A percentile compares a stretch with the other conserved stretches of the same genome.
These are phyloP conservation scores for Zalerion maritima DNA, from an alignment of 495 filamentous ascomycete species.

Conservation along the genomic window DNA sequence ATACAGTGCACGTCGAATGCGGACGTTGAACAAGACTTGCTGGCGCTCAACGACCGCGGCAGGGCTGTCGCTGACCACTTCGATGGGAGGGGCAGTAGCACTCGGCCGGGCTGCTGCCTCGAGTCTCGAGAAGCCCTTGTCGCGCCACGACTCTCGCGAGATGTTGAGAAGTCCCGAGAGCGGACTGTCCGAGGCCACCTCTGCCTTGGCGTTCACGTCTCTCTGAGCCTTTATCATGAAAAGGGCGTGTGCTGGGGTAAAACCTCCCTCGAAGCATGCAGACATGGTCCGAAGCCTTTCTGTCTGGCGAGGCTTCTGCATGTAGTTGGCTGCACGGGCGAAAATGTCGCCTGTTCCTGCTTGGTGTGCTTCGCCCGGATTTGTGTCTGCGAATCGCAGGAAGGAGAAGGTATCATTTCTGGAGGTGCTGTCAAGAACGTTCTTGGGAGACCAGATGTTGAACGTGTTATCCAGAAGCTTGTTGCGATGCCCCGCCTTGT, in stretches of 20 bases:
- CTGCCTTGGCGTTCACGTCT: slow-evolving; percentile 48
- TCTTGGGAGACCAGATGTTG: slow-evolving; percentile 78
- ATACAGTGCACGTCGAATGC: slow-evolving; percentile 59
- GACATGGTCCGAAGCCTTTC: slow-evolving; percentile 33
- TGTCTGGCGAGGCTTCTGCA: slow-evolving; percentile 28
- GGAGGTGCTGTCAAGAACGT: slow-evolving; percentile 45
- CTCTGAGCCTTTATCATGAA: slow-evolving; percentile 64
- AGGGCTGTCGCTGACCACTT: slow-evolving; percentile 59
- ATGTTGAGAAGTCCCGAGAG: slow-evolving; percentile 68
- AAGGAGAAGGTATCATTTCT: slow-evolving; percentile 66
- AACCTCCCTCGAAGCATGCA: slow-evolving; percentile 33
- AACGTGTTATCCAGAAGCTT: slow-evolving; percentile 63
- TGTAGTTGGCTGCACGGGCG: slow-evolving; percentile 44
- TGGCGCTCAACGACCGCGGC: slow-evolving; percentile 50
- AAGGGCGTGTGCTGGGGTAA: slow-evolving; percentile 56
- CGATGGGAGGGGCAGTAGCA: slow-evolving; percentile 78
- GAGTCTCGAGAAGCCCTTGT: slow-evolving; percentile 55
- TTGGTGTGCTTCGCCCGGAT: slow-evolving; percentile 51
- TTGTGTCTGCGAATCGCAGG: slow-evolving; percentile 73
- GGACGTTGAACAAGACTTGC: slow-evolving; percentile 61
- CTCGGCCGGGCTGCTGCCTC: slow-evolving; percentile 65
- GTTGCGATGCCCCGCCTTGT: slow-evolving; percentile 56
- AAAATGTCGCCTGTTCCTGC: slow-evolving; percentile 43
- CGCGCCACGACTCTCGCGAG: slow-evolving; percentile 47
- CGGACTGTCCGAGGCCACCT: slow-evolving; percentile 58